Conservation (phyloP, 2,329 filamentous ascomycete species). For the Pseudogymnoascus sp. region DNA sequence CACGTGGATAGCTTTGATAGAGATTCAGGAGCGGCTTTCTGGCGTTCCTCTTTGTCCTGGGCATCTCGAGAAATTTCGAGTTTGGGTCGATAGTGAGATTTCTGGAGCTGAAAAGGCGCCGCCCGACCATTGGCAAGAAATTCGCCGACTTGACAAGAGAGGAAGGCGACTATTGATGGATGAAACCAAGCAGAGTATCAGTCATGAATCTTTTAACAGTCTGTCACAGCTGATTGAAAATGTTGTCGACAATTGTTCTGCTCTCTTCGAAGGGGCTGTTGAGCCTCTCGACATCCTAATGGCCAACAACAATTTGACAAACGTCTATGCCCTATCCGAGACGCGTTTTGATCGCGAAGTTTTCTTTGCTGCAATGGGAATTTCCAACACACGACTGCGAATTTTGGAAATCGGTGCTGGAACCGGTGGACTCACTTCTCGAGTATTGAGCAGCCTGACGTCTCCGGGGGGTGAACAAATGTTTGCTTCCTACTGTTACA, state of each 20-base stretch:
- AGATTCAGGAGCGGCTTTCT: slow-evolving; percentile 9
- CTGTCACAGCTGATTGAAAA: background rate
- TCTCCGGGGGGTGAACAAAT: background rate
- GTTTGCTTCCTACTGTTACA: slow-evolving; percentile 15
- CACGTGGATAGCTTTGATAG: slow-evolving; percentile 15
- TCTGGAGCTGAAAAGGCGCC: background rate
- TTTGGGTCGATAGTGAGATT: slow-evolving; percentile 12
- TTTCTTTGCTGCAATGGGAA: slow-evolving; percentile 19
- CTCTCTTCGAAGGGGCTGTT: slow-evolving; percentile 1
- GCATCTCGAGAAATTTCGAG: slow-evolving; percentile 15
- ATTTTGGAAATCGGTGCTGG: slow-evolving; percentile 29
- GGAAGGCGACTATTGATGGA: slow-evolving; percentile 6
- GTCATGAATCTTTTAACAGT: background rate
- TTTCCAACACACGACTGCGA: slow-evolving; percentile 25
- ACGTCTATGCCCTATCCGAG: slow-evolving; percentile 11
- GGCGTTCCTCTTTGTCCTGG: background rate
- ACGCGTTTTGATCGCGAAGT: slow-evolving; percentile 16
- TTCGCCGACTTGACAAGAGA: background rate
- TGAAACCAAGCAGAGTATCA: background rate
- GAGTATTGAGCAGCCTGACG: slow-evolving; percentile 14
- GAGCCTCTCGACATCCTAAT: slow-evolving; percentile 11
- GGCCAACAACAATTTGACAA: slow-evolving; percentile 9
- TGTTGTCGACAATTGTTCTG: background rate
- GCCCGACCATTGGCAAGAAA: slow-evolving; percentile 1
- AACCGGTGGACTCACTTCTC: slow-evolving; percentile 20